Base-by-base conservation (phyloP, 1,139 yeast species). In the Yamadazyma atlantica region DNA sequence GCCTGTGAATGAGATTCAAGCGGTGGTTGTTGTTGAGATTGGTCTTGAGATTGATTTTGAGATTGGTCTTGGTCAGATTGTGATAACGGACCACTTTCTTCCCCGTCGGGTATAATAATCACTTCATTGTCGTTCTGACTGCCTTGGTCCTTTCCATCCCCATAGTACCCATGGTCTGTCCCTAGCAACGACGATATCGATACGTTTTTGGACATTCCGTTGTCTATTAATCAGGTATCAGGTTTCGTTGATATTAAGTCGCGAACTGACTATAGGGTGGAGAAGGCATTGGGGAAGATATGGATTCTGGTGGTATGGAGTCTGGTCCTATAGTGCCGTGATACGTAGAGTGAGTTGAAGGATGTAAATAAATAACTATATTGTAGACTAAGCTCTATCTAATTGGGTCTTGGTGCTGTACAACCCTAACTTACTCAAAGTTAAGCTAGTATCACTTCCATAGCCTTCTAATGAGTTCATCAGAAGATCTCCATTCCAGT, bases 401-500 rank as follows among this genome's bases (percentile, higher is more conserved):
- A 89, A 65, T 50, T 84, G 92, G 29, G 78, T 64, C 42, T 74
- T 74, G 46, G 78, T 82, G 34, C 79, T 75, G 49, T 80, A 78
- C 49, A 75, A 73, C 27, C 95, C 95, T 41, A 88, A 71, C 54
- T 88, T 85, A 24, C 89, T 84, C 44, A 90, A 67, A 18, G 84
- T 78, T 53, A 92, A 64, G 44, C 84, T 83, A 0, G 94, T 89
- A 56, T 90, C 98, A 34, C 94, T 80, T 3, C 98, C 97, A 51
- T 84, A 87, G 2, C 96, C 97, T 46, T 87, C 92, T 34, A 90
- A 65, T 1, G 95, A 83, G 51, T 84, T 85, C 73, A 90, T 77
- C 48, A 80, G 83, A 36, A 90, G 62, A 37, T 82, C 84, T 4
- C 97, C 97, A 51, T 89, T 92, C 97, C 97, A 90, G 60, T 90